A percentile compares a stretch with the other conserved stretches of the same genome.
These are phyloP conservation scores for Dictyostelium capitatum DNA, from an alignment of 78 protist genomes.

Conservation along the genomic window DNA sequence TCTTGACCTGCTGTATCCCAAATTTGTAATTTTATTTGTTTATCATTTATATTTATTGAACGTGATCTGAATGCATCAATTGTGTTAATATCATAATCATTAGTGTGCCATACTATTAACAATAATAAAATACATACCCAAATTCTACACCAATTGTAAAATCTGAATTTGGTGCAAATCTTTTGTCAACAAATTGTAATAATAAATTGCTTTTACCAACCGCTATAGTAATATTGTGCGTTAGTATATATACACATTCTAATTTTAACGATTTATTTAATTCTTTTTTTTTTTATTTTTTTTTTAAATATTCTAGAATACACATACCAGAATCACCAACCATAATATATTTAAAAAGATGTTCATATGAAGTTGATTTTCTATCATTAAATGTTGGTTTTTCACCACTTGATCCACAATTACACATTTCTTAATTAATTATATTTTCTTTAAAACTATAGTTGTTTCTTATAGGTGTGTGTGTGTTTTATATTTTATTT, in stretches of 20 bases:
- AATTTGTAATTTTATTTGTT: constrained; percentile 97
- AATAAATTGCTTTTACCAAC: constrained; percentile 98
- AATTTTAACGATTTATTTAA: neutral
- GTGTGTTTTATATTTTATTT: too few species aligned
- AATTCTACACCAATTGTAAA: constrained; percentile 99
- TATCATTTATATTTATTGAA: constrained; percentile 91
- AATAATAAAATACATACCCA: constrained; percentile 67
- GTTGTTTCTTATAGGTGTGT: too few species aligned
- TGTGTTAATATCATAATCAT: neutral
- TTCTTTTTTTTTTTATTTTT: neutral
- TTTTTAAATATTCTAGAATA: neutral
- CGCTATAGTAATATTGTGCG: constrained; percentile 46
- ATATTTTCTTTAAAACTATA: too few species aligned
- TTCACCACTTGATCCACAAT: constrained; percentile 12
- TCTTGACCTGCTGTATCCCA: constrained; percentile 98
- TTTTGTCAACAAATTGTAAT: constrained; percentile 98
- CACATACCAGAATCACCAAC: constrained; percentile 84
- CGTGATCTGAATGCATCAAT: constrained; percentile 78
- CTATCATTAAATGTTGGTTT: constrained; percentile 34
- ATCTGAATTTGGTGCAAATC: constrained; percentile 98
- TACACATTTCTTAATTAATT: constrained; percentile 30
- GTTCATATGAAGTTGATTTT: constrained; percentile 49
- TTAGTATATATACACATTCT: too few species aligned
- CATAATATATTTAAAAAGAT: constrained; percentile 85
- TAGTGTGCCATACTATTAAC: neutral